Percentiles rank a stretch among this genome's conserved stretches.
Evolutionary conservation across 768 basidiomycete genomes (phyloP).

Genomic region (Agrocybe pediades): DNA sequence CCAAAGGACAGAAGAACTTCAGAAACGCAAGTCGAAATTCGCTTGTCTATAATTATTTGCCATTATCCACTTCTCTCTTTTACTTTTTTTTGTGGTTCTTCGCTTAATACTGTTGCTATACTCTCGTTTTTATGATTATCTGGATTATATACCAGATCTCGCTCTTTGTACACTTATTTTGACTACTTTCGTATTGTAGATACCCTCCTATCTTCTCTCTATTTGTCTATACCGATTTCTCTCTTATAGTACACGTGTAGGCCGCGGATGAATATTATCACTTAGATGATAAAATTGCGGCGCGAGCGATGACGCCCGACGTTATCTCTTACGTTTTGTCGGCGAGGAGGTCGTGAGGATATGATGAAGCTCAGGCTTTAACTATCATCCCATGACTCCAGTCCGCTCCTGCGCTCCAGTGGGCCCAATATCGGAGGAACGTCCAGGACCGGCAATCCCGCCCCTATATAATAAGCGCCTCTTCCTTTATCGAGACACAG

Average conservation of each 20-base stretch:
- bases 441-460: background rate
- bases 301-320: no score
- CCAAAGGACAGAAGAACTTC: conserved; percentile 82
- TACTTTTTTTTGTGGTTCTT: conserved; percentile 3
- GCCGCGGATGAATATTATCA: conserved; percentile 4
- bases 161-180: conserved; percentile 39
- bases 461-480: background rate
- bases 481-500: background rate
- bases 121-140: conserved; percentile 25
- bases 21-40: conserved; percentile 89
- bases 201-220: conserved; percentile 35
- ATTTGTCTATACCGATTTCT: conserved; percentile 20
- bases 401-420: no score
- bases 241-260: conserved; percentile 10
- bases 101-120: conserved; percentile 21
- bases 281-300: background rate
- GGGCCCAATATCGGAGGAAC: background rate
- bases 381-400: no score
- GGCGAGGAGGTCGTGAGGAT: no score
- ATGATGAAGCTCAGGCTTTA: background rate
- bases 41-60: conserved; percentile 67
- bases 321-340: no score
- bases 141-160: conserved; percentile 37
- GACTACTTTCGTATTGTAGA: conserved; percentile 41
- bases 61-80: conserved; percentile 11